These are phyloP conservation scores for Saccharomycopsis lassenensis DNA, from an alignment of 805 yeast species.

Conservation along the genomic window DNA sequence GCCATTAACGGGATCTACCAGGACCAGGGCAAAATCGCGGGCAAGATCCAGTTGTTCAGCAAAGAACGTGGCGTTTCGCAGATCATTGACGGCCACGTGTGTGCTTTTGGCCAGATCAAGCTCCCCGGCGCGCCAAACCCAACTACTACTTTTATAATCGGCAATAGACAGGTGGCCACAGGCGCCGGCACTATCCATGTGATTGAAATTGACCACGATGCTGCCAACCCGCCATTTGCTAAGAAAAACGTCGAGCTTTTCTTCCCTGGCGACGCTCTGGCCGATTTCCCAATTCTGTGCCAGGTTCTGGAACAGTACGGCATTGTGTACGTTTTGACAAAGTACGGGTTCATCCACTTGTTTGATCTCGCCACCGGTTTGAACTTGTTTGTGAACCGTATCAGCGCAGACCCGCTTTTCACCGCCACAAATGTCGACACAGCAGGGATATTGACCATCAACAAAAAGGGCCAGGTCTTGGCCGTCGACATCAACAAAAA, in stretches of 20 bases:
- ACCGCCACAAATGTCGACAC: constrained; percentile 66
- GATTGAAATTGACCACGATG: constrained; percentile 91
- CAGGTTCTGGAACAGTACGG: constrained; percentile 83
- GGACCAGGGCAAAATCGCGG: constrained; percentile 88
- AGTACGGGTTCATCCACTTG: constrained; percentile 91
- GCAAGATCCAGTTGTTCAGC: constrained; percentile 88
- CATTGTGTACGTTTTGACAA: constrained; percentile 79
- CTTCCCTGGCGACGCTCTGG: constrained; percentile 93
- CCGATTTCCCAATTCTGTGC: constrained; percentile 92
- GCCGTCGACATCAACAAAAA: constrained; percentile 82
- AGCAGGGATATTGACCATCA: constrained; percentile 85
- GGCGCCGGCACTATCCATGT: constrained; percentile 79
- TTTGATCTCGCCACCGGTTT: constrained; percentile 91
- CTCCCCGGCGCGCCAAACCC: constrained; percentile 65
- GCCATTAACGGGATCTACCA: constrained; percentile 93
- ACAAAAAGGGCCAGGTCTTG: constrained; percentile 89
- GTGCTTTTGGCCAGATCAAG: constrained; percentile 68
- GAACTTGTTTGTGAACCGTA: constrained; percentile 89
- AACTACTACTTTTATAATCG: constrained; percentile 86
- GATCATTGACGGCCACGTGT: constrained; percentile 96
- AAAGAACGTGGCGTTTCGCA: constrained; percentile 87
- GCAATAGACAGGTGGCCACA: constrained; percentile 70
- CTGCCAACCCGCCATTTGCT: constrained; percentile 67
- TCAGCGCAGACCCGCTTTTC: constrained; percentile 91
- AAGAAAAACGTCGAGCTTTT: constrained; percentile 89